These are phyloP conservation scores for Fusarium sp. DNA, from an alignment of 2,329 filamentous ascomycete species.

Conservation along the genomic window DNA sequence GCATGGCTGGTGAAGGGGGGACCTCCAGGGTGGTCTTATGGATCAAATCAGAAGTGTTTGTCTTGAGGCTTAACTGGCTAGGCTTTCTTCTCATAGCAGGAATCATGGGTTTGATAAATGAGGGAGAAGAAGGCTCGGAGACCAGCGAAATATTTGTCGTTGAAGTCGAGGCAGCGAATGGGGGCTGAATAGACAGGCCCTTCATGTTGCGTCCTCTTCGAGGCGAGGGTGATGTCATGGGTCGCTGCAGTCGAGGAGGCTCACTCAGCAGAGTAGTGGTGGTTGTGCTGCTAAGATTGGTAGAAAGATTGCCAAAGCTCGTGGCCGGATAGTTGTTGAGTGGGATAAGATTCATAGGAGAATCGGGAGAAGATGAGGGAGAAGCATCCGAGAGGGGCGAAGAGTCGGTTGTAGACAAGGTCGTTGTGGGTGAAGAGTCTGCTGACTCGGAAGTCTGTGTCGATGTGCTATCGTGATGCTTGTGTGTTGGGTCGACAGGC, in stretches of 20 bases:
- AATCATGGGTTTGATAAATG: constrained; percentile 83
- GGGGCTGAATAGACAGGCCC: constrained; percentile 81
- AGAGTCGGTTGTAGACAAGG: constrained; percentile 91
- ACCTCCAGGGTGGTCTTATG: constrained; percentile 63
- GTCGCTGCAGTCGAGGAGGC: constrained; percentile 60
- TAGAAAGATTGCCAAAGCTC: constrained; percentile 60
- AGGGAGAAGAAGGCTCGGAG: constrained; percentile 77
- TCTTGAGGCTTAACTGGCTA: constrained; percentile 82
- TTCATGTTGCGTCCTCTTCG: constrained; percentile 85
- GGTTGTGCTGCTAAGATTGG: constrained; percentile 10
- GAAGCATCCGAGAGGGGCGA: constrained; percentile 91
- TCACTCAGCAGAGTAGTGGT: constrained; percentile 54
- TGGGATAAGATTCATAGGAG: constrained; percentile 79
- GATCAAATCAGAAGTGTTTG: constrained; percentile 69
- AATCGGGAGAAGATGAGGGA: constrained; percentile 92
- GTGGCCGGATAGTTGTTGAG: constrained; percentile 75
- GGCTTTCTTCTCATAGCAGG: constrained; percentile 79
- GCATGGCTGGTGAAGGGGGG: constrained; percentile 65
- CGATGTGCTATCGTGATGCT: constrained; percentile 81
- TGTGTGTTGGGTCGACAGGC: constrained; percentile 66
- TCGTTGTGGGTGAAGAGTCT: constrained; percentile 95
- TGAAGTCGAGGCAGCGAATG: constrained; percentile 56
- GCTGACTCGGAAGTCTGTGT: constrained; percentile 85
- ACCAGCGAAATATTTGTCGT: constrained; percentile 63
- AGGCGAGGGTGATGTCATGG: constrained; percentile 76